Evolutionary conservation across 495 filamentous ascomycete species (phyloP), one percentile per base, ranked within the genome.

Genomic region (Daldinia concentrica): DNA sequence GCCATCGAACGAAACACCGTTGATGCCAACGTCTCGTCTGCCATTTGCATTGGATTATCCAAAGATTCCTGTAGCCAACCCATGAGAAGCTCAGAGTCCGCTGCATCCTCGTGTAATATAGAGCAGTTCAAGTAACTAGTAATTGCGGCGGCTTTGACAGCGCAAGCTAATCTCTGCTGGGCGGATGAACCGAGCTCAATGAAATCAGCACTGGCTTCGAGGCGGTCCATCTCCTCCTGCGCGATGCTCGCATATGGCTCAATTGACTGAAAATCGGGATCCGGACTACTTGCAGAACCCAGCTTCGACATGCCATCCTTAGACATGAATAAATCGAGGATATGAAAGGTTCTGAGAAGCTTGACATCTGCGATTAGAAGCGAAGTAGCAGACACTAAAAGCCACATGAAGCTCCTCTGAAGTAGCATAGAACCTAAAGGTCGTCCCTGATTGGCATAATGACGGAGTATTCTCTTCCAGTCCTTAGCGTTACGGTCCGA

Each of bases 371-470:
- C 82, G 24, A 92, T 82, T 56, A 96, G 83, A 19, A 90, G 82
- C 7, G 91, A 90, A n/a, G 92, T 92, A 59, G 87, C 89, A 6
- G 93, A 89, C 60, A 93, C 90, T 27, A 96, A 84, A 54, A 98
- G 87, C 75, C 87, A 89, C 88, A 94, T 94, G 76, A 94, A 94
- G 58, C 88, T 92, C 74, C 91, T 88, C 76, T 94, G 93, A 15
- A 99, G 79, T 7, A 98, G 82, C 92, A 97, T 94, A n/a, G 93
- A 93, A 4, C 95, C 94, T 32, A 98, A 79, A 2, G 95, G 94
- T 15, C 91, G 88, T 12, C 91, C 91, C 62, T 87, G 84, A 8
- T 87, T 86, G 27, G 93, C 89, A 78, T 99, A 98, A 51, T 92
- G 90, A n/a, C 90, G 89, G 17, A 90, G 82, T 79, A 90, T 94